Percentiles rank a stretch among this genome's conserved stretches.
These are phyloP conservation scores for Talaromyces stipitatus DNA, from an alignment of 495 filamentous ascomycete species.

Conservation along the genomic window DNA sequence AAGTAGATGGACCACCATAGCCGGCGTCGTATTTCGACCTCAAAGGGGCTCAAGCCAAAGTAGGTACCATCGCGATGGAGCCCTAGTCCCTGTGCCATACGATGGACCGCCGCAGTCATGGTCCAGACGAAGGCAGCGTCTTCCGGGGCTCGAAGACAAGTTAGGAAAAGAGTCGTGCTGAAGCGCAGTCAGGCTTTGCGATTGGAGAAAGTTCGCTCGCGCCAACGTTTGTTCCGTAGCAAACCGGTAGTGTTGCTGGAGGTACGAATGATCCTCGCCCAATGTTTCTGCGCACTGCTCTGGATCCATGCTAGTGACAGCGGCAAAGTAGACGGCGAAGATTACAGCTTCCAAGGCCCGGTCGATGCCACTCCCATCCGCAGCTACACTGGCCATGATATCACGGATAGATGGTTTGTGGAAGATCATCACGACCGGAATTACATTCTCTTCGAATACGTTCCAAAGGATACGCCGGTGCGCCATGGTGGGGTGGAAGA, in stretches of 20 bases:
- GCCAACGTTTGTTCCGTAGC: slow-evolving; percentile 61
- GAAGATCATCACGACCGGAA: slow-evolving; percentile 53
- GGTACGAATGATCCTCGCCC: slow-evolving; percentile 24
- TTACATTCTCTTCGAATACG: slow-evolving; percentile 54
- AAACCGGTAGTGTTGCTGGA: too few relatives aligned
- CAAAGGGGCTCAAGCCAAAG: slow-evolving; percentile 51
- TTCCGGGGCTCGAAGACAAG: slow-evolving; percentile 47
- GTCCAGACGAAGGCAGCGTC: slow-evolving; percentile 51
- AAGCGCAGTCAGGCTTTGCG: too few relatives aligned
- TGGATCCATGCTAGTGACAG: slow-evolving; percentile 53
- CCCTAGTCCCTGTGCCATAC: slow-evolving; percentile 64
- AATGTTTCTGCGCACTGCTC: slow-evolving; percentile 12
- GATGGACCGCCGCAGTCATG: slow-evolving; percentile 53
- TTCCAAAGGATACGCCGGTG: slow-evolving; percentile 51
- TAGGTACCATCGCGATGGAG: slow-evolving; percentile 65
- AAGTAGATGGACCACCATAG: slow-evolving; percentile 65
- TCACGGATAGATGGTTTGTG: slow-evolving; percentile 48
- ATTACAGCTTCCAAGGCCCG: slow-evolving; percentile 50
- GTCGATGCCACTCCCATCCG: slow-evolving; percentile 31
- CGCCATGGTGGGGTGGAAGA: too few relatives aligned
- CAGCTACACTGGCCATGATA: slow-evolving; percentile 22
- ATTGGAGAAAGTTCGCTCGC: slow-evolving; percentile 59
- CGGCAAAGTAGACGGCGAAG: slow-evolving; percentile 65
- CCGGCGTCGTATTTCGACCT: slow-evolving; percentile 65
- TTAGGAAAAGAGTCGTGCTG: slow-evolving; percentile 62